Conservation (phyloP, 768 basidiomycete species). For the Boletus tomentosulus region DNA sequence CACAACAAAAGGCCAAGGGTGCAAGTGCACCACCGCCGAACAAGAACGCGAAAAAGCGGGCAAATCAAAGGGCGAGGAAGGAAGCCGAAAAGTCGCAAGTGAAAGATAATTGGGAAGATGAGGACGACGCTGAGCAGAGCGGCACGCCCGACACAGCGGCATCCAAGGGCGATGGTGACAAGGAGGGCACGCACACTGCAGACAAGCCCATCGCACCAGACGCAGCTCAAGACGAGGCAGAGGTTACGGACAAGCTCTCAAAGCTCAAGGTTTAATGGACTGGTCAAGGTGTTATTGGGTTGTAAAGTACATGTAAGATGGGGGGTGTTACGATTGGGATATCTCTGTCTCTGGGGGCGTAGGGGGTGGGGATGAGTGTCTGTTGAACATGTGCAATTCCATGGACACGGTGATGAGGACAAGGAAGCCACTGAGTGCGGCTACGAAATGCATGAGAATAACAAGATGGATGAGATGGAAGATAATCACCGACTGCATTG, state of each 20-base stretch:
- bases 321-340: constrained; percentile 13
- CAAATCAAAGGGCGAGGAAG: constrained; percentile 73
- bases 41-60: constrained; percentile 81
- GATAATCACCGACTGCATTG: constrained; percentile 64
- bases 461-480: neutral
- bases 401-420: constrained; percentile 64
- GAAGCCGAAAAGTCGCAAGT: constrained; percentile 53
- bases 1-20: constrained; percentile 28
- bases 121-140: constrained; percentile 46
- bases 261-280: constrained; percentile 52
- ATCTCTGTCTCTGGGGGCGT: constrained; percentile 2
- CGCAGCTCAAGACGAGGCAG: constrained; percentile 13
- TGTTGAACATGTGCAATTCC: constrained; percentile 53
- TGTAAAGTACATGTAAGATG: constrained; percentile 11
- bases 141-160: constrained; percentile 13
- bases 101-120: constrained; percentile 79
- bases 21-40: constrained; percentile 42
- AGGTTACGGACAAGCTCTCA: constrained; percentile 48
- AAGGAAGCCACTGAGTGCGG: constrained; percentile 60
- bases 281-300: constrained; percentile 6
- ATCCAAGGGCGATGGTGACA: constrained; percentile 17
- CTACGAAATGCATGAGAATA: constrained; percentile 32
- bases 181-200: constrained; percentile 24
- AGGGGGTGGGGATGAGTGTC: constrained; percentile 12
- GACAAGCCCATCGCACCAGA: constrained; percentile 21